Evolutionary conservation across 345 rosid genomes (phyloP).

Genomic region (Cochlearia excelsa): DNA sequence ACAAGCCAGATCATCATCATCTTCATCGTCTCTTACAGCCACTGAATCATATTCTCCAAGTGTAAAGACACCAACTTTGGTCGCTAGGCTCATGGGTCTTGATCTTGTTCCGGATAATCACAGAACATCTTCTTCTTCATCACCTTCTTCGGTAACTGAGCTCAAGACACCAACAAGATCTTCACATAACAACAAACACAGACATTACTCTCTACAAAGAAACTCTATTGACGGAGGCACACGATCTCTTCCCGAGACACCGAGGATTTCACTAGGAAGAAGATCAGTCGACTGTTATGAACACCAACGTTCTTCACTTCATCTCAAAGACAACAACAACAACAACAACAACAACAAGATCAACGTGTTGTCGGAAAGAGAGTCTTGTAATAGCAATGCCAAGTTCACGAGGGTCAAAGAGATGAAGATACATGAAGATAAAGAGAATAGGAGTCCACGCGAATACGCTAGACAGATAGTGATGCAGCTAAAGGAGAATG

Average conservation of each 20-base stretch:
- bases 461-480: constrained; percentile 69
- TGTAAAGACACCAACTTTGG: constrained; percentile 74
- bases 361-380: constrained; percentile 25
- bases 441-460: constrained; percentile 59
- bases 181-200: constrained; percentile 31
- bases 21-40: constrained; percentile 21
- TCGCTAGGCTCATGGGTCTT: constrained; percentile 94
- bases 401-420: constrained; percentile 50
- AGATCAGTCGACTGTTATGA: constrained; percentile 51
- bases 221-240: constrained; percentile 47
- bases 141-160: constrained; percentile 25
- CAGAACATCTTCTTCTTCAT: constrained; percentile 46
- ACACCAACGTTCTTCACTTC: constrained; percentile 72
- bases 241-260: constrained; percentile 81
- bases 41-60: constrained; percentile 54
- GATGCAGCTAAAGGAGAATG: constrained; percentile 73
- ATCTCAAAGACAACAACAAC: constrained; percentile 54
- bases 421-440: constrained; percentile 48
- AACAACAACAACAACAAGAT: background rate
- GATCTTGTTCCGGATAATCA: constrained; percentile 69
- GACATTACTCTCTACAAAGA: constrained; percentile 39
- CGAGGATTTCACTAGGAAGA: constrained; percentile 72
- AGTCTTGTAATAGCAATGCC: constrained; percentile 27
- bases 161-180: constrained; percentile 27
- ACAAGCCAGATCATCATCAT: constrained; percentile 32